Conservation (phyloP, 2,329 filamentous ascomycete species). For the Fusarium keratoplasticum region DNA sequence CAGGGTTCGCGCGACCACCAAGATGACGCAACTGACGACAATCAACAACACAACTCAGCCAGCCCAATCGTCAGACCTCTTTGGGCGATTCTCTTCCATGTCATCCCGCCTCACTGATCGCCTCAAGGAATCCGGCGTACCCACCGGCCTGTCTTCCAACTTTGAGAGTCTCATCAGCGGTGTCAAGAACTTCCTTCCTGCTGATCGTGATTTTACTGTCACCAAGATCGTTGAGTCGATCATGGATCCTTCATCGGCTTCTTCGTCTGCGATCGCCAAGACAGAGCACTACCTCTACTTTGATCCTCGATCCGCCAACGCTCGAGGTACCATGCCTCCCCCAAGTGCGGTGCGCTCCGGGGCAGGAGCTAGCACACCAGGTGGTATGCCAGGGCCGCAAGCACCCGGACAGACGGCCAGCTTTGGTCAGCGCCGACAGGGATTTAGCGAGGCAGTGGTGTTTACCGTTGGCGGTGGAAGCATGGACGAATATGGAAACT, state of each 20-base stretch:
- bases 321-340: conserved; percentile 89
- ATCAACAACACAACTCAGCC: conserved; percentile 79
- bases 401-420: conserved; percentile 78
- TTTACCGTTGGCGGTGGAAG: conserved; percentile 96
- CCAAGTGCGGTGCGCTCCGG: conserved; percentile 70
- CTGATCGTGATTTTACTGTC: conserved; percentile 92
- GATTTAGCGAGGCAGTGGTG: conserved; percentile 91
- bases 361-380: conserved; percentile 56
- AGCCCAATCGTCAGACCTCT: conserved; percentile 77
- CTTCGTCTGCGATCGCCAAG: conserved; percentile 92
- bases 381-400: conserved; percentile 62
- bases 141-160: conserved; percentile 76
- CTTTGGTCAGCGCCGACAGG: conserved; percentile 91
- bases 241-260: conserved; percentile 94
- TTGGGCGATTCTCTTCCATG: conserved; percentile 92
- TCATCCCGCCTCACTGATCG: conserved; percentile 93
- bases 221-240: conserved; percentile 98
- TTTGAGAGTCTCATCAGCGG: conserved; percentile 95
- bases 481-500: conserved; percentile 98
- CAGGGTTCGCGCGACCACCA: conserved; percentile 90
- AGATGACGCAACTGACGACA: conserved; percentile 97
- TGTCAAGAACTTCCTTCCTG: conserved; percentile 98
- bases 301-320: conserved; percentile 92
- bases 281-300: conserved; percentile 98
- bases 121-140: conserved; percentile 88